Evolutionary conservation across 352 stramenopile genomes (phyloP).

Genomic region (Thraustochytrium striatum): DNA sequence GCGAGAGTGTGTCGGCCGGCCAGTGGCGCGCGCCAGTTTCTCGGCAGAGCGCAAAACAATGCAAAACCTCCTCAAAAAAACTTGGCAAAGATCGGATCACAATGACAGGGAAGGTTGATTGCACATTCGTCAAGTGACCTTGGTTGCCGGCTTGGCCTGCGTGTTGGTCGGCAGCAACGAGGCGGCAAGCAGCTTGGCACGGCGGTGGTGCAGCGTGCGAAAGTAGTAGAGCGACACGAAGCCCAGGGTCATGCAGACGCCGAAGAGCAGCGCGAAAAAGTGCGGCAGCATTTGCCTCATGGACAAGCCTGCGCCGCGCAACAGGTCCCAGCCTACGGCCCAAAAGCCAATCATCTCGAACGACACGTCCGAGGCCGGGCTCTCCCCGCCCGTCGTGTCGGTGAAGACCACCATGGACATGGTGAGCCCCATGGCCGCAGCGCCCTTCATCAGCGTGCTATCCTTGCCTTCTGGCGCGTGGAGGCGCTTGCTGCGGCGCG

Average conservation of each 20-base stretch:
- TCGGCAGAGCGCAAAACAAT: no score
- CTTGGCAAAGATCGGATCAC: no score
- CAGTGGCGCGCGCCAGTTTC: no score
- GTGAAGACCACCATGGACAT: slow-evolving; percentile 43
- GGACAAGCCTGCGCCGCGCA: neutral
- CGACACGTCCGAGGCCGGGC: neutral
- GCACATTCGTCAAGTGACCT: no score
- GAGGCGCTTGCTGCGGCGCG: neutral
- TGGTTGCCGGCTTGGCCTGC: no score
- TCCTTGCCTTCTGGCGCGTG: neutral
- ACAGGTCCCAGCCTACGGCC: slow-evolving; percentile 9
- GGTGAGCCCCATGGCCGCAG: slow-evolving; percentile 13
- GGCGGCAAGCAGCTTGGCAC: neutral
- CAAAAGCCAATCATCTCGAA: slow-evolving; percentile 36
- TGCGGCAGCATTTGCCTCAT: neutral
- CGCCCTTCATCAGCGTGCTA: neutral
- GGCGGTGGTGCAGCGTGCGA: neutral
- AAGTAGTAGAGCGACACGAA: slow-evolving; percentile 26
- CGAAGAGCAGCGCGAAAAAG: neutral
- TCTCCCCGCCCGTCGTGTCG: neutral
- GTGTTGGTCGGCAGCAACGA: neutral
- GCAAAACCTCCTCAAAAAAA: no score
- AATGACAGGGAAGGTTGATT: no score
- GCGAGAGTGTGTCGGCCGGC: no score
- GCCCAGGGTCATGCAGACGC: neutral